Percentiles rank a stretch among this genome's conserved stretches.
These are phyloP conservation scores for Sphagnum contortum DNA, from an alignment of 225 moss, liverwort and hornwort genomes.

Conservation along the genomic window DNA sequence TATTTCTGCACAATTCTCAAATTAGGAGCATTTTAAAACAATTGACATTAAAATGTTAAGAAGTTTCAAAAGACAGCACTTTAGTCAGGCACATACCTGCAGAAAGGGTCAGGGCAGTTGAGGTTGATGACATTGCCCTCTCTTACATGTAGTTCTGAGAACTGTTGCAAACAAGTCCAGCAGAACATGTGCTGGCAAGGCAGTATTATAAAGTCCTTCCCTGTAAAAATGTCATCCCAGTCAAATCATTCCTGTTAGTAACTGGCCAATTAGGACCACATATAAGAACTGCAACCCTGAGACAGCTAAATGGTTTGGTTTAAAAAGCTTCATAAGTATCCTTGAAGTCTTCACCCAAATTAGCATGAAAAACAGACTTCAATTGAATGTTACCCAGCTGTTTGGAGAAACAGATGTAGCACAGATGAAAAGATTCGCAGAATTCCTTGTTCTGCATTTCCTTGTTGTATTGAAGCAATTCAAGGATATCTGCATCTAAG, in stretches of 20 bases:
- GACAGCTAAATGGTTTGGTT: too few species aligned
- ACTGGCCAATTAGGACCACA: background rate
- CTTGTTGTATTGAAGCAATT: slow-evolving; percentile 47
- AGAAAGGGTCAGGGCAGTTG: slow-evolving; percentile 46
- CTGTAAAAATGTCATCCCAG: slow-evolving; percentile 6
- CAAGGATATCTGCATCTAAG: slow-evolving; percentile 52
- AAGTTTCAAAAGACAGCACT: too few species aligned
- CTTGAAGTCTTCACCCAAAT: too few species aligned
- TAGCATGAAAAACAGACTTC: too few species aligned
- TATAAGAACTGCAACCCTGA: too few species aligned
- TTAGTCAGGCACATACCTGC: slow-evolving; percentile 13
- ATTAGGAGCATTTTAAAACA: too few species aligned
- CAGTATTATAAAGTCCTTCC: slow-evolving; percentile 40
- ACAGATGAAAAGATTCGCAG: slow-evolving; percentile 40
- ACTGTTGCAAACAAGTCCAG: slow-evolving; percentile 48
- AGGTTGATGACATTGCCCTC: slow-evolving; percentile 57
- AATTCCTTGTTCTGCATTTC: slow-evolving; percentile 42
- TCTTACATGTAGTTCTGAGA: slow-evolving; percentile 46
- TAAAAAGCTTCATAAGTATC: too few species aligned
- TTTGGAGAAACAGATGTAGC: slow-evolving; percentile 58
- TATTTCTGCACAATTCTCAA: too few species aligned
- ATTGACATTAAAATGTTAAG: too few species aligned
- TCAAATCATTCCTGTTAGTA: background rate
- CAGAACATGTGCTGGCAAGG: slow-evolving; percentile 64
- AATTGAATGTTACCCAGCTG: slow-evolving; percentile 16